Evolutionary conservation across 768 basidiomycete genomes (phyloP).

Genomic region (Hygrocybe punicea): DNA sequence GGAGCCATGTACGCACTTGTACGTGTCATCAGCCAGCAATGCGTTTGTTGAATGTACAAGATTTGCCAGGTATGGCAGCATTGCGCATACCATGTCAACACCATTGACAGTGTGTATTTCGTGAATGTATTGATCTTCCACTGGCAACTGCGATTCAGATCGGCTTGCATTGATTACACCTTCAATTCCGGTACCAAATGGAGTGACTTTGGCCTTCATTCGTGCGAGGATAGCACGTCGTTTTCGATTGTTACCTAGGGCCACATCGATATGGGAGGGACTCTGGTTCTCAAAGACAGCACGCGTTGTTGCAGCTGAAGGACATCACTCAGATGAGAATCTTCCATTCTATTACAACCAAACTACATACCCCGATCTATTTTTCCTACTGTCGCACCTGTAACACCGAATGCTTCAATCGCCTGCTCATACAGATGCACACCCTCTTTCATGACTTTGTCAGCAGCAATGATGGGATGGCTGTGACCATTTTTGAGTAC

Average conservation of each 20-base stretch:
- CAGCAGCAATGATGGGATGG: constrained; percentile 12
- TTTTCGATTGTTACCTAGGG: constrained; percentile 8
- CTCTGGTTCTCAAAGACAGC: constrained; percentile 3
- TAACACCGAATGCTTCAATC: neutral
- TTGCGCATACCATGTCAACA: constrained; percentile 12
- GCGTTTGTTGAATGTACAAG: constrained; percentile 5
- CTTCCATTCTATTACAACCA: neutral
- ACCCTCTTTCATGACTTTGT: constrained; percentile 9
- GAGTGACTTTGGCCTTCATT: neutral
- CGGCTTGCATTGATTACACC: constrained; percentile 1
- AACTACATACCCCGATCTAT: constrained; percentile 11
- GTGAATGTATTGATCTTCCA: constrained; percentile 9
- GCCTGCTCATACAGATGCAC: constrained; percentile 9
- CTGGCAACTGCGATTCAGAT: constrained; percentile 2
- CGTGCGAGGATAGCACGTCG: constrained; percentile 7
- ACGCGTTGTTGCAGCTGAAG: constrained; percentile 3
- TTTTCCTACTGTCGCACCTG: constrained; percentile 10
- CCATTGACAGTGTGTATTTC: constrained; percentile 1
- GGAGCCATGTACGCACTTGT: constrained; percentile 10
- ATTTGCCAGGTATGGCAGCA: constrained; percentile 11
- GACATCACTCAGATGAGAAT: neutral
- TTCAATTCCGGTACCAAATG: constrained; percentile 7
- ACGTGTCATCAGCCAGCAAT: constrained; percentile 20
- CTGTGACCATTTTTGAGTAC: constrained; percentile 10
- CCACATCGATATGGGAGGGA: constrained; percentile 6